Evolutionary conservation across 78 protist genomes (phyloP).

Genomic region (Dictyostelium purpureum): DNA sequence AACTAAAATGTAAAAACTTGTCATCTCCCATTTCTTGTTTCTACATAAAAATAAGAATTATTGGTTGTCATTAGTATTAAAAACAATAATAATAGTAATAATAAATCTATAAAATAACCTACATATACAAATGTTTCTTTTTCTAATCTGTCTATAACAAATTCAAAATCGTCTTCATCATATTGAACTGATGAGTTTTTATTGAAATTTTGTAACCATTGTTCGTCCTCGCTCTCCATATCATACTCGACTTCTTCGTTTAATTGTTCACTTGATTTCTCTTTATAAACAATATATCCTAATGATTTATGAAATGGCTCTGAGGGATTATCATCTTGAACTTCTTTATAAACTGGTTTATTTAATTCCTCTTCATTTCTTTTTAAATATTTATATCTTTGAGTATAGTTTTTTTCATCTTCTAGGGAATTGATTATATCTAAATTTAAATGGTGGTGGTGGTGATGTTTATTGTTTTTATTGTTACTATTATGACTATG

Average conservation of each 20-base stretch:
- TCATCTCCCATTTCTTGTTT: slow-evolving; percentile 63
- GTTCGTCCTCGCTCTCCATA: slow-evolving; percentile 79
- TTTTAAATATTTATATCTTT: slow-evolving; percentile 45
- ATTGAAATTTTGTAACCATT: slow-evolving; percentile 47
- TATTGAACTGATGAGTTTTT: neutral
- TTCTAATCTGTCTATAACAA: slow-evolving; percentile 75
- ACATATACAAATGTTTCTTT: slow-evolving; percentile 80
- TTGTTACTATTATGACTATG: neutral
- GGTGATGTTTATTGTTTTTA: neutral
- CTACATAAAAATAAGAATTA: neutral
- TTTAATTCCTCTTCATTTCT: slow-evolving; percentile 13
- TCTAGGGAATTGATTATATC: slow-evolving; percentile 14
- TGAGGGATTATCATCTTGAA: neutral
- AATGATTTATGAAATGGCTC: slow-evolving; percentile 48
- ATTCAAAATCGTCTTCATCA: slow-evolving; percentile 81
- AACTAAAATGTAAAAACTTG: slow-evolving; percentile 60
- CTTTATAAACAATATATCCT: slow-evolving; percentile 42
- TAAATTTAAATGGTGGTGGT: neutral
- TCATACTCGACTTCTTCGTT: slow-evolving; percentile 64
- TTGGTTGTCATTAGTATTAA: neutral
- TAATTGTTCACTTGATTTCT: slow-evolving; percentile 23
- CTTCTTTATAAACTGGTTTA: slow-evolving; percentile 30
- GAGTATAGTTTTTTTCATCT: slow-evolving; percentile 39
- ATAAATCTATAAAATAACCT: neutral
- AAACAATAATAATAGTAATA: neutral